phyloP scores from a whole-genome alignment of 257 asterid genomes.

The Ilex asprella region DNA sequence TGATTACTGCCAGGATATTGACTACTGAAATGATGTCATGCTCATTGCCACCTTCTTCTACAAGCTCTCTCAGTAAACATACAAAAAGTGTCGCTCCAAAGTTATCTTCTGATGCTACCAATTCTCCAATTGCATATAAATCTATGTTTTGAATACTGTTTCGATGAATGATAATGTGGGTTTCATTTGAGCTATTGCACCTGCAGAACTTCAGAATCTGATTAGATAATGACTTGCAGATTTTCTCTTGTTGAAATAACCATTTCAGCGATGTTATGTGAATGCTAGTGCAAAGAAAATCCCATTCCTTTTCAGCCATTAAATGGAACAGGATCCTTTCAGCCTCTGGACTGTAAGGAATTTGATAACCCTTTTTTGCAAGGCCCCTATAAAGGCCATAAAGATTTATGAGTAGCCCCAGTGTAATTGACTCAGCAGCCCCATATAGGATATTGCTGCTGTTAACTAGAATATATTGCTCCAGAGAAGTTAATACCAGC shows the following conservation, averaged over 20 bases:
- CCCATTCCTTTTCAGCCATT: conserved; percentile 65
- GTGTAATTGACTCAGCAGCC: conserved; percentile 37
- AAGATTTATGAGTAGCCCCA: conserved; percentile 50
- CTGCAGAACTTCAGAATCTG: conserved; percentile 67
- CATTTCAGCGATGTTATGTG: conserved; percentile 66
- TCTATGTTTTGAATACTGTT: conserved; percentile 32
- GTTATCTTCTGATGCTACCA: conserved; percentile 63
- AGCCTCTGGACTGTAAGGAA: conserved; percentile 84
- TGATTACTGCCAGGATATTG: conserved; percentile 36
- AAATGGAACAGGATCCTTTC: conserved; percentile 62
- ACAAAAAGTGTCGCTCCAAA: conserved; percentile 46
- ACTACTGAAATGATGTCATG: conserved; percentile 53
- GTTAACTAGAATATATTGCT: conserved; percentile 83
- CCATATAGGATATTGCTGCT: conserved; percentile 32
- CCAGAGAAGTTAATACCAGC: conserved; percentile 78
- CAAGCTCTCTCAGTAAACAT: conserved; percentile 51
- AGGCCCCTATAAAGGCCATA: conserved; percentile 76
- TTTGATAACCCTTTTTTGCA: conserved; percentile 73
- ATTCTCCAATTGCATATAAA: conserved; percentile 49
- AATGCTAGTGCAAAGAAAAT: conserved; percentile 60
- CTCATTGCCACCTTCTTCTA: conserved; percentile 39
- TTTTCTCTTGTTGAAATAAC: conserved; percentile 90
- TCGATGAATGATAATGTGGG: conserved; percentile 21
- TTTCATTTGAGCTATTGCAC: conserved; percentile 25
- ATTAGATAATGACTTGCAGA: conserved; percentile 49